phyloP scores from a whole-genome alignment of 495 filamentous ascomycete species.

The Trichocladium antarcticum region DNA sequence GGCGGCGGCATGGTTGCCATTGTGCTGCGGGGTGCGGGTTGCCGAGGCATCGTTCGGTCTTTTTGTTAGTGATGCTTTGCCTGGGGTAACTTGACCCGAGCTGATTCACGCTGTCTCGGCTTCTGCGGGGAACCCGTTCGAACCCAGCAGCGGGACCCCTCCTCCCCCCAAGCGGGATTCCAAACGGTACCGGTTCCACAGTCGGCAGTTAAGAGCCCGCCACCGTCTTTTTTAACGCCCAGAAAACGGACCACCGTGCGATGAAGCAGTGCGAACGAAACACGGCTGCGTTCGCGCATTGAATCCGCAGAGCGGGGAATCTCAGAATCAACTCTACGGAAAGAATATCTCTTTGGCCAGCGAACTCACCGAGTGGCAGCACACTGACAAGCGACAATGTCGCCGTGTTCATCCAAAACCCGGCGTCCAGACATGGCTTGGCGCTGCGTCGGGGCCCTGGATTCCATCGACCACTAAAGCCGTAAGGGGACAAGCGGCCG shows the following conservation, averaged over 20 bases:
- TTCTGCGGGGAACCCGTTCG: slow-evolving; percentile 6
- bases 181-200: not conserved
- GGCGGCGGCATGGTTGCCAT: not conserved
- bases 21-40: slow-evolving; percentile 14
- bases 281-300: too few species aligned
- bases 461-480: slow-evolving; percentile 1
- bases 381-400: too few species aligned
- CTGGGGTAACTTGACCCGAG: slow-evolving; percentile 18
- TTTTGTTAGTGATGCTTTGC: not conserved
- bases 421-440: too few species aligned
- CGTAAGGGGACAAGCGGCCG: not conserved
- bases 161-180: not conserved
- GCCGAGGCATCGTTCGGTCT: slow-evolving; percentile 17
- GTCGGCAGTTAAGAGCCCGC: slow-evolving; percentile 14
- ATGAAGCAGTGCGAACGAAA: too few species aligned
- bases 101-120: not conserved
- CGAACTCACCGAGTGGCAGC: not conserved
- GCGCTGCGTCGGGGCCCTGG: too few species aligned
- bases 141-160: too few species aligned
- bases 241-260: too few species aligned
- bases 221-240: too few species aligned
- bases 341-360: not conserved
- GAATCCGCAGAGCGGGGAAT: too few species aligned
- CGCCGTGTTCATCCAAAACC: too few species aligned
- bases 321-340: too few species aligned